Percentiles rank a stretch among this genome's conserved stretches.
phyloP scores from a whole-genome alignment of 78 protist genomes.

The Dictyostelium capitatum region DNA sequence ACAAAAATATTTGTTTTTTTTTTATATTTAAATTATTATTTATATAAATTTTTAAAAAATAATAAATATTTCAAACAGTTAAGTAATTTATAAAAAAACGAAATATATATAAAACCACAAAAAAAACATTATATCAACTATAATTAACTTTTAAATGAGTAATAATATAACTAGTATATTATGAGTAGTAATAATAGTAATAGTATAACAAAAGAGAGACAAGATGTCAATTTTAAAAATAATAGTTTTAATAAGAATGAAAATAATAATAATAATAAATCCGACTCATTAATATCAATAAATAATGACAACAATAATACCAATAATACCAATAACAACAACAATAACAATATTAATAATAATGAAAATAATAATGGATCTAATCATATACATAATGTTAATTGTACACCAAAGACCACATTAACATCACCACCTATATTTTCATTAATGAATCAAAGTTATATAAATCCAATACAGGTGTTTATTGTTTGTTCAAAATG shows the following conservation, averaged over 20 bases:
- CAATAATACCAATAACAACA: background rate
- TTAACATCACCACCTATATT: constrained; percentile 5
- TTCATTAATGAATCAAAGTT: constrained; percentile 6
- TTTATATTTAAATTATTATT: too few species aligned
- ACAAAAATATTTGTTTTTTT: too few species aligned
- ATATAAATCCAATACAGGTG: background rate
- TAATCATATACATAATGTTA: background rate
- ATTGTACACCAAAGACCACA: background rate
- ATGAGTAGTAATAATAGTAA: background rate
- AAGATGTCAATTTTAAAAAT: background rate
- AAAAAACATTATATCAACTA: background rate
- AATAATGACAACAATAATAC: background rate
- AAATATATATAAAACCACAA: too few species aligned
- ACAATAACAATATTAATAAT: background rate
- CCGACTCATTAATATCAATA: too few species aligned
- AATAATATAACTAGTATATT: background rate
- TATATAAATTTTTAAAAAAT: too few species aligned
- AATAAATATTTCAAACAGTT: too few species aligned
- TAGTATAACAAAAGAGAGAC: background rate
- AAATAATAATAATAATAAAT: background rate
- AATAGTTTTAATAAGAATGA: background rate
- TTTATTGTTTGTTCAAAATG: constrained; percentile 40
- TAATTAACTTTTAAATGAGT: background rate
- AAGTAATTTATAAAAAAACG: too few species aligned
- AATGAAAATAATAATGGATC: background rate